Evolutionary conservation across 1,284 basidiomycete genomes (phyloP), one percentile per base, ranked within the genome.

Genomic region (Crucibulum cyathiforme): DNA sequence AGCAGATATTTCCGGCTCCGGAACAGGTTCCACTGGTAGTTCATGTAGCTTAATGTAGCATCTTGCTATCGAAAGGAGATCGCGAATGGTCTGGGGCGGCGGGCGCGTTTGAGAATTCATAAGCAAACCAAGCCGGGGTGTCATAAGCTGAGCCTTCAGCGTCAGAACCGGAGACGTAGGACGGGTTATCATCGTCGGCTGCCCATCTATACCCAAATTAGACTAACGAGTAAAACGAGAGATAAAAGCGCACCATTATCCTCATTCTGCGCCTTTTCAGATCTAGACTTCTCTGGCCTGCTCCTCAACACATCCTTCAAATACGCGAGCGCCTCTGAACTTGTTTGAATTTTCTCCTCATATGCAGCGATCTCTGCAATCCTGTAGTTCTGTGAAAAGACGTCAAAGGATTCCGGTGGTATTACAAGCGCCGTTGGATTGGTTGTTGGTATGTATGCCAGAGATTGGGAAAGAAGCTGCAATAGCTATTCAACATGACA

Each of bases 401-500:
- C 63, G 1, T 82, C 77, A 47, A 83, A 82, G 9, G 85, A 86
- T 46, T 88, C 87, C 31, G 73, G 67, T 9, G 82, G 83, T 12
- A 84, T 75, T 24, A 74, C 70, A 15, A 89, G 75, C 5, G 82
- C 81, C 36, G 77, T 80, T 3, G 82, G 78, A 59, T 89, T 86
- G 38, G 74, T 73, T 46, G 77, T 70, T 3, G 87, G 81, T 8
- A 87, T 74, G 49, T 68, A 66, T 39, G 69, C 65, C 1, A 87
- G 73, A 39, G 74, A 74, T 59, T 80, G 71, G 35, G 76, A 71
- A 19, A 86, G 73, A 43, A 85, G 70, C 86, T 88, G 56, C 37
- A 39, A 55, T 8, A 53, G 12, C n/a, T n/a, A 24, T n/a, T 36
- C 48, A 39, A 67, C 59, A 36, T 60, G 59, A 64, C 57, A 47